A percentile compares a stretch with the other conserved stretches of the same genome.
Conservation (phyloP, 1,139 yeast species). For the Geotrichum candidum region DNA sequence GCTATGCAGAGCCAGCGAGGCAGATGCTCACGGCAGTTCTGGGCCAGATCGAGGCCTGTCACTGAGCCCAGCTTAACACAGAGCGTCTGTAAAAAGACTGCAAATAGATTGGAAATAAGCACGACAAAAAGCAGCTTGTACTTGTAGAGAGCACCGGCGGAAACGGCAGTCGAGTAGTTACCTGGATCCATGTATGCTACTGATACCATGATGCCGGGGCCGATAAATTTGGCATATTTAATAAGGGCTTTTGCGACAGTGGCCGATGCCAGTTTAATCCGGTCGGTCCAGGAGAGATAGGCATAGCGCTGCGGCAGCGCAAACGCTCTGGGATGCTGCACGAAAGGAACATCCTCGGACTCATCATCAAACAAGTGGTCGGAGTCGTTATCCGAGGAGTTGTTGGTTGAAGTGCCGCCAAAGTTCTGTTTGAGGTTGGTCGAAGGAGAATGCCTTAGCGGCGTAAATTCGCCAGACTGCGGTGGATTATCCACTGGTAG, state of each 20-base stretch:
- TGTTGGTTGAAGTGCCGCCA: constrained; percentile 4
- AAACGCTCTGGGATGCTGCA: constrained; percentile 48
- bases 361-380: constrained; percentile 36
- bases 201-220: constrained; percentile 71
- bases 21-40: constrained; percentile 57
- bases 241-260: constrained; percentile 44
- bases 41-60: constrained; percentile 71
- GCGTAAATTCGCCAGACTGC: constrained; percentile 2
- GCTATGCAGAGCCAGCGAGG: constrained; percentile 54
- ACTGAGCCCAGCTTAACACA: constrained; percentile 75
- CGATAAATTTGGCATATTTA: constrained; percentile 58
- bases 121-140: constrained; percentile 62
- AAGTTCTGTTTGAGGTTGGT: neutral
- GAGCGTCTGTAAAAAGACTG: constrained; percentile 64
- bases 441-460: constrained; percentile 2
- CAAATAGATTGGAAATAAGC: constrained; percentile 61
- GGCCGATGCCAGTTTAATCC: constrained; percentile 50
- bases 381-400: constrained; percentile 44
- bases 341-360: constrained; percentile 58
- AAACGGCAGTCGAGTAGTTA: constrained; percentile 71
- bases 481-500: neutral
- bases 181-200: constrained; percentile 87
- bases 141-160: constrained; percentile 67
- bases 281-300: constrained; percentile 39
- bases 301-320: neutral